Conservation (phyloP, 2,329 filamentous ascomycete genomes). For the Talaromyces amestolkiae region DNA sequence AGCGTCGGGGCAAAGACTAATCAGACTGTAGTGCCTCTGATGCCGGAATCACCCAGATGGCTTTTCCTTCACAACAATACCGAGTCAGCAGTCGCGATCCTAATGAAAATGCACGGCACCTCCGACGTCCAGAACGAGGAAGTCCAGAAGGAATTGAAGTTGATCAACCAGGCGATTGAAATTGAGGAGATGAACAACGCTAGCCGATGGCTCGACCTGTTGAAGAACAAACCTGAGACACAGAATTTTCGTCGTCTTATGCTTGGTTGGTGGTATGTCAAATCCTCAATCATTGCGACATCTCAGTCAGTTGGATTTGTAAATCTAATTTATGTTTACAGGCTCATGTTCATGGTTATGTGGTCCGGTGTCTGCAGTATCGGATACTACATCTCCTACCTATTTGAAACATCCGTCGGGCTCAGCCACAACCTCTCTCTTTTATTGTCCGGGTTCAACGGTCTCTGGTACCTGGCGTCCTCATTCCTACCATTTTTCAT, state of each 20-base stretch:
- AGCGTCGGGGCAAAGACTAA: neutral
- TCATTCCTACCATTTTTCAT: slow-evolving; percentile 17
- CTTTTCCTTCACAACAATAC: slow-evolving; percentile 20
- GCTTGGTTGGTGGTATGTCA: slow-evolving; percentile 20
- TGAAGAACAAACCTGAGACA: slow-evolving; percentile 19
- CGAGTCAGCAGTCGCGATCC: slow-evolving; percentile 16
- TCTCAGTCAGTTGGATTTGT: too few relatives aligned
- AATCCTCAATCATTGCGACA: too few relatives aligned
- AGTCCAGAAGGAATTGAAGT: slow-evolving; percentile 17
- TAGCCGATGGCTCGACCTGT: slow-evolving; percentile 17
- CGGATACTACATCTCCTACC: slow-evolving; percentile 25
- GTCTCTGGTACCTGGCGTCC: slow-evolving; percentile 18
- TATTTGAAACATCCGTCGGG: slow-evolving; percentile 24
- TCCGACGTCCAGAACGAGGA: slow-evolving; percentile 6
- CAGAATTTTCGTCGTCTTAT: slow-evolving; percentile 20
- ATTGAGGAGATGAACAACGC: slow-evolving; percentile 19
- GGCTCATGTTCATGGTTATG: slow-evolving; percentile 22
- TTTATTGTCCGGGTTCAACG: slow-evolving; percentile 21
- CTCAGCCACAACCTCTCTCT: slow-evolving; percentile 23
- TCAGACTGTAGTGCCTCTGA: neutral
- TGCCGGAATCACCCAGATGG: slow-evolving; percentile 26
- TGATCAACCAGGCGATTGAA: slow-evolving; percentile 19
- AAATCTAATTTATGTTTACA: neutral
- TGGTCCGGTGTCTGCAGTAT: slow-evolving; percentile 18
- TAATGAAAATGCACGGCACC: slow-evolving; percentile 11